Base-by-base conservation (phyloP, 495 filamentous ascomycete species). In the Hyphodiscus hymeniophilus region DNA sequence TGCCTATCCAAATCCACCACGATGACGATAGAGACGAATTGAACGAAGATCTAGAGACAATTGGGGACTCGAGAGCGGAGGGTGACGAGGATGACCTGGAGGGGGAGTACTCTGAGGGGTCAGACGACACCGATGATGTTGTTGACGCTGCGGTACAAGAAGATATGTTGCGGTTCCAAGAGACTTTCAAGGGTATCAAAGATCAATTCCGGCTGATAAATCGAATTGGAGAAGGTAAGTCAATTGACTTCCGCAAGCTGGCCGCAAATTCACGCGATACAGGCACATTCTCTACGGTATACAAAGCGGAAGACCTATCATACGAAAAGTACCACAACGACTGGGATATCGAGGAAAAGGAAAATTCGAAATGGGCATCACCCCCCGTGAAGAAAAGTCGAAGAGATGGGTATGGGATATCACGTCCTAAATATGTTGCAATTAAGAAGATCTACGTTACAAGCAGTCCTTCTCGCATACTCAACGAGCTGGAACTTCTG, bases 381-480 rank as follows among this genome's bases (percentile, higher is more conserved):
- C 77, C 79, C 2, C 56, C 76, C 4, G 80, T 79, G 57, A 64
- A 63, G 30, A 62, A 60, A 28, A 52, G 52, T 12, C 26, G 41
- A 49, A 17, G 43, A 16, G 49, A 58, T 48, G 38, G 60, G 44
- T 54, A 47, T 50, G 53, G 5, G 26, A 28, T 10, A 28, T 28
- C 26, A n/a, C 67, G 62, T 42, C 76, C 83, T 15, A 85, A 82
- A 59, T 96, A 81, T 58, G 92, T 99, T 33, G 92, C 92, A 20
- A 82, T 99, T 63, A 99, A 99, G 66, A 97, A 97, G 66, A 97
- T 99, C 54, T 97, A 97, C 61, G 92, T 96, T 45, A 99, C 92
- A 2, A 94, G 88, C 57, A 94, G 88, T 33, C 92, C 92, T 1
- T 69, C 79, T 23, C 85, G 92, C 26, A 97, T 97, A 50, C 81